A percentile compares a stretch with the other conserved stretches of the same genome.
These are phyloP conservation scores for Sporothrix phasma DNA, from an alignment of 2,329 filamentous ascomycete genomes.

Conservation along the genomic window DNA sequence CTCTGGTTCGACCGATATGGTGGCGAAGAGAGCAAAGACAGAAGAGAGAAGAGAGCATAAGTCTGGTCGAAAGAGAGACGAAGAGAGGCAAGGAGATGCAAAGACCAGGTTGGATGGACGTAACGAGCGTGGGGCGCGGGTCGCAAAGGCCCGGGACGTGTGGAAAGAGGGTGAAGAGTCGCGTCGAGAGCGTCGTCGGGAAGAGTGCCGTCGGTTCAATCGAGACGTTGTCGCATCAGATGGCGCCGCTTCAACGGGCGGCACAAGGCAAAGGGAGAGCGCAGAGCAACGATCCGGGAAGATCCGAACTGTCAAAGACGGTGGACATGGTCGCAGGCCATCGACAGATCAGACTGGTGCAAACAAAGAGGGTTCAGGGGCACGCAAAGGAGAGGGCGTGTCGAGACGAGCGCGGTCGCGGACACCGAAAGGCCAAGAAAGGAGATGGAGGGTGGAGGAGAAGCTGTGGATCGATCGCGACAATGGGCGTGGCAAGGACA, in stretches of 20 bases:
- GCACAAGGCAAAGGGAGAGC: background rate
- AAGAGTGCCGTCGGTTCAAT: background rate
- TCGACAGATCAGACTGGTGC: too few relatives aligned
- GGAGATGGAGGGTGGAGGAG: too few relatives aligned
- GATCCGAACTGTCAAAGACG: background rate
- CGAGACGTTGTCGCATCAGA: background rate
- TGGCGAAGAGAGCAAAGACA: background rate
- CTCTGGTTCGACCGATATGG: background rate
- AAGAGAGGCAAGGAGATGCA: background rate
- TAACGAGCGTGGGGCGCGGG: background rate
- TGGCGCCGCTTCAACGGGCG: background rate
- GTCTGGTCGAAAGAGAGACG: background rate
- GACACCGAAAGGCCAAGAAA: background rate
- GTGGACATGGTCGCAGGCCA: background rate
- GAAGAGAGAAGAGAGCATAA: background rate
- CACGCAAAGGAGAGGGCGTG: constrained; percentile 5
- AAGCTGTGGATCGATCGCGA: too few relatives aligned
- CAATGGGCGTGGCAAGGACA: too few relatives aligned
- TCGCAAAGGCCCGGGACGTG: background rate
- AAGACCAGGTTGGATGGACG: background rate
- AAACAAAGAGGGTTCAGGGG: background rate
- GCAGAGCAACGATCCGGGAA: background rate
- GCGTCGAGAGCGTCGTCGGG: background rate
- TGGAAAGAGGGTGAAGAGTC: background rate
- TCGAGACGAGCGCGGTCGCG: background rate